Base-by-base conservation (phyloP, 1,284 basidiomycete genomes). In the Neonothopanus nambi region DNA sequence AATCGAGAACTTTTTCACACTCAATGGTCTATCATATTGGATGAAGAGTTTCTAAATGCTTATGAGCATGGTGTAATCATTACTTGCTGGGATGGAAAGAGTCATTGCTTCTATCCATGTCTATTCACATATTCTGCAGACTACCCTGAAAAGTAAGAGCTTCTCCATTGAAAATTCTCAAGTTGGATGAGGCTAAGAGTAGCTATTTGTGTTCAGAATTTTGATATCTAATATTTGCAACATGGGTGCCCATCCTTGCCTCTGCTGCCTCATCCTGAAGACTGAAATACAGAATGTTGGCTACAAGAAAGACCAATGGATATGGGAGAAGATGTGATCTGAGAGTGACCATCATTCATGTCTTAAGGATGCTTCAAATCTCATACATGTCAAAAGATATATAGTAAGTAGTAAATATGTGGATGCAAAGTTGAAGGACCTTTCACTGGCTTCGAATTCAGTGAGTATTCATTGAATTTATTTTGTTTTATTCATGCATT, bases 121-220 rank as follows among this genome's bases (percentile, higher is more conserved):
- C 54, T 74, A 21, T 66, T 72, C 26, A 65, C 65, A 13, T 74
- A 75, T 52, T 68, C 70, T 9, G 71, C 70, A 1, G 72, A 75
- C 59, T 75, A 74, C 56, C 73, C 70, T 2, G 71, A 75, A 56
- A 72, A 70, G 72, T 72, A 52, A 50, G 64, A 63, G 21, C 17
- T 42, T 42, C 35, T 38, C 21, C 6, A 9, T 8, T 21, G 3
- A 17, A 18, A n/a, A n/a, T 37, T n/a, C 33, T n/a, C n/a, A n/a
- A n/a, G n/a, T n/a, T n/a, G n/a, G n/a, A 18, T 48, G 17, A 3
- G 17, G 17, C 17, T 26, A 20, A 3, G 12, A 36, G 44, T 48
- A 46, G 47, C 33, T 28, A 35, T 37, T 23, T 9, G n/a, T n/a
- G 40, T 20, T 20, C 44, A 72, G 70, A 48, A 55, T 65, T 13